Evolutionary conservation across 345 rosid species (phyloP).

Genomic region (Dovyalis caffra): DNA sequence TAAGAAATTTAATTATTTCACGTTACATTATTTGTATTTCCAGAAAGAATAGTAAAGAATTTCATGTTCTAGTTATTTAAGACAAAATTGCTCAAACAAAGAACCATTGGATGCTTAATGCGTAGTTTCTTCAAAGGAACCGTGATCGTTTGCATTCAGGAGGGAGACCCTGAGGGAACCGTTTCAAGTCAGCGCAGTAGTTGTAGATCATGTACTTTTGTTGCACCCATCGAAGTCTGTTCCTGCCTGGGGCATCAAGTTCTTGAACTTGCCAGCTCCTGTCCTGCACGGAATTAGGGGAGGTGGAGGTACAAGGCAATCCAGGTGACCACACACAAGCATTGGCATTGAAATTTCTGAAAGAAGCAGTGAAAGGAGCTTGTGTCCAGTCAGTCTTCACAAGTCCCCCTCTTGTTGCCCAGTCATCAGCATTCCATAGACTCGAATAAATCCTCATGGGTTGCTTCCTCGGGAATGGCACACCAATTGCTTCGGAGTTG

Average conservation of each 20-base stretch:
- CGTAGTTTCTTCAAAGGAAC: neutral
- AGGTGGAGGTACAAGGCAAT: neutral
- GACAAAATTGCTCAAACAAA: too few relatives aligned
- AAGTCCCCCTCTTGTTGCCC: slow-evolving; percentile 14
- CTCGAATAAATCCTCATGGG: slow-evolving; percentile 15
- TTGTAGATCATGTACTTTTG: slow-evolving; percentile 14
- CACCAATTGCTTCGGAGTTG: slow-evolving; percentile 4
- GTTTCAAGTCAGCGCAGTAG: slow-evolving; percentile 10
- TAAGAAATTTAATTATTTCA: neutral
- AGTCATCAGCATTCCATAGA: slow-evolving; percentile 15
- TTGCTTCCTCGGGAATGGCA: slow-evolving; percentile 12
- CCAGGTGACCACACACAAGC: slow-evolving; percentile 1
- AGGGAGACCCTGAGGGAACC: slow-evolving; percentile 10
- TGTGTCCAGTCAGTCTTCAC: slow-evolving; percentile 19
- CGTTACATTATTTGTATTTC: neutral
- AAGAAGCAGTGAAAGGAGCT: slow-evolving; percentile 8
- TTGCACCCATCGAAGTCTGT: slow-evolving; percentile 13
- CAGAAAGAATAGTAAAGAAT: neutral
- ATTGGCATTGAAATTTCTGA: slow-evolving; percentile 3
- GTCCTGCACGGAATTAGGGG: neutral
- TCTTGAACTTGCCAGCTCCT: neutral
- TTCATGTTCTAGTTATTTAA: neutral
- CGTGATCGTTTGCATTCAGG: slow-evolving; percentile 13
- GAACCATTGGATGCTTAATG: neutral
- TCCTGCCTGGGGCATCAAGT: slow-evolving; percentile 3